These are phyloP conservation scores for Pezicula rhizophila DNA, from an alignment of 2,329 filamentous ascomycete species.

Conservation along the genomic window DNA sequence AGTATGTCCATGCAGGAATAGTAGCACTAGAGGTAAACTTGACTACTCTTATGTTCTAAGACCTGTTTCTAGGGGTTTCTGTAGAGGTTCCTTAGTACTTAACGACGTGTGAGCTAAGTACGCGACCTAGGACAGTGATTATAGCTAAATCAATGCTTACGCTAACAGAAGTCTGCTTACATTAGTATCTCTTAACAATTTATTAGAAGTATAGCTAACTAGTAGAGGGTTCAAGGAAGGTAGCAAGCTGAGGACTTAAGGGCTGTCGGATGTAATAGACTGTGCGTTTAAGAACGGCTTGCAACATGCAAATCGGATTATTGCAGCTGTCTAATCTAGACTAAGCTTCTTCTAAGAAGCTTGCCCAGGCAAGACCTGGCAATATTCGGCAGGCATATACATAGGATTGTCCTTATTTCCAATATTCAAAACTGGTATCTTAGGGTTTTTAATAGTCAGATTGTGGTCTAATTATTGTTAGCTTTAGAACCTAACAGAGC, in stretches of 20 bases:
- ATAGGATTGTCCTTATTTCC: constrained; percentile 48
- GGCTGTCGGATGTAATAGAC: too few relatives aligned
- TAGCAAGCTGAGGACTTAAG: constrained; percentile 48
- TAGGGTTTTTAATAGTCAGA: constrained; percentile 26
- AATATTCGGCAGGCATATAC: constrained; percentile 60
- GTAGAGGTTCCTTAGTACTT: constrained; percentile 39
- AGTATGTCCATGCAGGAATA: constrained; percentile 41
- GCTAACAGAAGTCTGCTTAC: constrained; percentile 47
- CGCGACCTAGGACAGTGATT: constrained; percentile 63
- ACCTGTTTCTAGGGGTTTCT: constrained; percentile 39
- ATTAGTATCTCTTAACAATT: not conserved
- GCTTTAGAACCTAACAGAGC: not conserved
- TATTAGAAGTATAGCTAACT: constrained; percentile 23
- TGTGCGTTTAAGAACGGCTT: constrained; percentile 57
- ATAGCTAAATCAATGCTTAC: constrained; percentile 53
- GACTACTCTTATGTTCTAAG: constrained; percentile 60
- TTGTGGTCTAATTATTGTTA: constrained; percentile 9
- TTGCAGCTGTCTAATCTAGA: constrained; percentile 52
- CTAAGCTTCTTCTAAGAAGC: constrained; percentile 51
- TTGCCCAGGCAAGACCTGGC: constrained; percentile 58
- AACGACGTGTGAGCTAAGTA: constrained; percentile 54
- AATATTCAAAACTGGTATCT: constrained; percentile 58
- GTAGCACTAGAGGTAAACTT: constrained; percentile 45
- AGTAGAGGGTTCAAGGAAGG: constrained; percentile 33
- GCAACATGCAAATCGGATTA: constrained; percentile 67